Evolutionary conservation across 768 basidiomycete genomes (phyloP).

Genomic region (Podaxis pistillaris): DNA sequence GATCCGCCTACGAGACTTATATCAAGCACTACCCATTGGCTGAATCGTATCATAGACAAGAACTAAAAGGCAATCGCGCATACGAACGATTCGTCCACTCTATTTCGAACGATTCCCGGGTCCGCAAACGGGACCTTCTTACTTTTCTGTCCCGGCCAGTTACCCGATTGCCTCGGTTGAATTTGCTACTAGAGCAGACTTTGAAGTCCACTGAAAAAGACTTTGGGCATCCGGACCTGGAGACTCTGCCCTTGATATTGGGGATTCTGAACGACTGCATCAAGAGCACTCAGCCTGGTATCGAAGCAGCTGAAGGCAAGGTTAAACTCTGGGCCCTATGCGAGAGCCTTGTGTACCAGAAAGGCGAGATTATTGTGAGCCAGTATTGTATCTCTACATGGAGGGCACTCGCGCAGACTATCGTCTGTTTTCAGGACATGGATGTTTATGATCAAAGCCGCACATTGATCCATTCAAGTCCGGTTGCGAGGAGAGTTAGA

Average conservation of each 20-base stretch:
- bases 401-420: background rate
- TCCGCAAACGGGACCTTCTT: conserved; percentile 73
- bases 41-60: conserved; percentile 76
- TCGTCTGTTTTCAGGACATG: conserved; percentile 61
- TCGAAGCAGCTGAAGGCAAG: conserved; percentile 86
- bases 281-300: conserved; percentile 87
- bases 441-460: conserved; percentile 77
- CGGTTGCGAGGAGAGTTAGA: conserved; percentile 57
- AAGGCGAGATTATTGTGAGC: conserved; percentile 80
- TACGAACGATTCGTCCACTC: conserved; percentile 70
- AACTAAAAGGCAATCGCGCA: conserved; percentile 62
- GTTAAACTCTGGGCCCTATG: conserved; percentile 84
- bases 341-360: conserved; percentile 71
- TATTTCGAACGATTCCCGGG: conserved; percentile 59
- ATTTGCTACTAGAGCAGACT: conserved; percentile 69
- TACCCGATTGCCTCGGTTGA: conserved; percentile 81
- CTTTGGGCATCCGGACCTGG: conserved; percentile 75
- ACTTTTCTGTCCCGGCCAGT: conserved; percentile 86
- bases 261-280: conserved; percentile 68
- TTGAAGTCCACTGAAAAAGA: conserved; percentile 62
- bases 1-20: conserved; percentile 71
- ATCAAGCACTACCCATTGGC: conserved; percentile 89
- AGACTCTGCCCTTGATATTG: conserved; percentile 71
- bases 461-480: conserved; percentile 65
- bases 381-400: background rate